These are phyloP conservation scores for Gaeumannomyces sp. DNA, from an alignment of 2,329 filamentous ascomycete species.

Conservation along the genomic window DNA sequence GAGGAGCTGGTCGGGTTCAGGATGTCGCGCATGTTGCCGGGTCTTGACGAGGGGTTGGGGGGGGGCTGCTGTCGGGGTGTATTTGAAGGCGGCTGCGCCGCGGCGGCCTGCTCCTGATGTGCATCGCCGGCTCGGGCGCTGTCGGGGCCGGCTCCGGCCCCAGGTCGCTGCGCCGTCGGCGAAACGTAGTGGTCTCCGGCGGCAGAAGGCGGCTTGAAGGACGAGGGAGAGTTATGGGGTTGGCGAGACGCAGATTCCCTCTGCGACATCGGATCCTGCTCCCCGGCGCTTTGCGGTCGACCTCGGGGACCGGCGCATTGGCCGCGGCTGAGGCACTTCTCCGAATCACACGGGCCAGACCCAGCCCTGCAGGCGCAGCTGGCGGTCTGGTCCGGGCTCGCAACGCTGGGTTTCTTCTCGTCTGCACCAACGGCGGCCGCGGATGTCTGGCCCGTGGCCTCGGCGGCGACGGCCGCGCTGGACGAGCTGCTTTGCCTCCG, in stretches of 20 bases:
- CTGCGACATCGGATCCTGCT: conserved; percentile 60
- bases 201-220: conserved; percentile 7
- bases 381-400: conserved; percentile 12
- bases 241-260: conserved; percentile 50
- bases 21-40: conserved; percentile 6
- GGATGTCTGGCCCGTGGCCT: conserved; percentile 8
- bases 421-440: conserved; percentile 14
- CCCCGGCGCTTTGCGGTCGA: conserved; percentile 46
- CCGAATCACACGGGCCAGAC: conserved; percentile 13
- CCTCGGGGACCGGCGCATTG: conserved; percentile 52
- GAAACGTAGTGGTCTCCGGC: conserved; percentile 2
- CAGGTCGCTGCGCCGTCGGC: neutral
- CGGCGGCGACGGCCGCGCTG: conserved; percentile 13
- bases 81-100: neutral
- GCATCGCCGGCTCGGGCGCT: neutral
- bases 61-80: conserved; percentile 10
- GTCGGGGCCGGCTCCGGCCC: neutral
- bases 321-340: conserved; percentile 27
- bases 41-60: conserved; percentile 18
- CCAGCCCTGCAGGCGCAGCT: conserved; percentile 14
- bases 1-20: conserved; percentile 1
- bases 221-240: conserved; percentile 38
- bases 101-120: neutral
- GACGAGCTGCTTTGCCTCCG: conserved; percentile 14
- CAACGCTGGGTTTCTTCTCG: conserved; percentile 14